Evolutionary conservation across 2,329 filamentous ascomycete species (phyloP), one percentile per base, ranked within the genome.

Genomic region (Aspergillus sergii): DNA sequence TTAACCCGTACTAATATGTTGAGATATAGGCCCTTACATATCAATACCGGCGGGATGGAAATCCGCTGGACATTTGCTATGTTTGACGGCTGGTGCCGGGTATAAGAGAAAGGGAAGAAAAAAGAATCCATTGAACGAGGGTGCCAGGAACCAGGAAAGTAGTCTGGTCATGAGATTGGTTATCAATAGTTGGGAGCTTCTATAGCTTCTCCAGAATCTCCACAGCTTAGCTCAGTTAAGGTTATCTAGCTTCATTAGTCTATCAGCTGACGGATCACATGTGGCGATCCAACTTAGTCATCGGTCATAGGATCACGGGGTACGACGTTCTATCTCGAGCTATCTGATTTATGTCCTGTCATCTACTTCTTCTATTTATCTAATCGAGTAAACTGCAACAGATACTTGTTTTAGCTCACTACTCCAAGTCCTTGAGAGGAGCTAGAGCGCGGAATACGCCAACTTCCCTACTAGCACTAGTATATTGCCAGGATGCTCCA

Each of bases 401-500:
- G 16, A 21, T 28, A 43, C 41, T 36, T 45, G 14, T n/a, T 19
- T 30, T 54, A 11, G 43, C 32, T 36, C 16, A 41, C n/a, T 16
- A 34, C 23, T 41, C 16, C 6, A 21, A n/a, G 12, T 16, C 9
- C n/a, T 41, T n/a, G 14, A 36, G 14, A 36, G 23, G 32, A 59
- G 19, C 14, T 19, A 19, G 23, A 43, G 36, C 41, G 50, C 16
- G 9, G 21, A 26, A 16, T 9, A 45, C 56, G 21, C 41, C 53
- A 60, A 57, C 48, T 45, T 62, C 23, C 39, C 46, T 32, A 43
- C 43, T 59, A 64, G 59, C 46, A 51, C n/a, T 58, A 59, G 55
- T 59, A 59, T 48, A 59, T 60, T 39, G 56, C 50, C 61, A 41
- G 39, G 39, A 57, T 71, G 43, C 62, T 69, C 39, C 62, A 71